Evolutionary conservation across 768 basidiomycete species (phyloP).

Genomic region (Rhizopogon vesiculosus): DNA sequence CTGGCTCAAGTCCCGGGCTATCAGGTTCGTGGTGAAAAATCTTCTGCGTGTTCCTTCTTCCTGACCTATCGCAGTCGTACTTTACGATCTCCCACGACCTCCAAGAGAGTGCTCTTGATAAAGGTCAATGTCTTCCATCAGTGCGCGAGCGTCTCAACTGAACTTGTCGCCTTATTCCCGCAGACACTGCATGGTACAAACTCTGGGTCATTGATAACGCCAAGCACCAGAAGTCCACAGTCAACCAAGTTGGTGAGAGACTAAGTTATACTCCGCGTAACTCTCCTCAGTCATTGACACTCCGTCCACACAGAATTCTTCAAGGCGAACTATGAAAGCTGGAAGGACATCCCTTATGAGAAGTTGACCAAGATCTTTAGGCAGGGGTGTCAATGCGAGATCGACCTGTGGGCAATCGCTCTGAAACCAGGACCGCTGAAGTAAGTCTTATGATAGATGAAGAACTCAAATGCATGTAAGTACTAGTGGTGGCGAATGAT

Average conservation of each 20-base stretch:
- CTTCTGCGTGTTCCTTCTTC: neutral
- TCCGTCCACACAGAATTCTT: neutral
- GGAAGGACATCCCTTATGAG: neutral
- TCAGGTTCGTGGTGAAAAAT: constrained; percentile 2
- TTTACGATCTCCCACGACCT: neutral
- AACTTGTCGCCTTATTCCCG: neutral
- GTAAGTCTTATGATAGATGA: neutral
- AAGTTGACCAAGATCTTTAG: neutral
- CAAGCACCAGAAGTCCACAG: neutral
- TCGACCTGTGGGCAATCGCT: neutral
- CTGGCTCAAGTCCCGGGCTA: constrained; percentile 11
- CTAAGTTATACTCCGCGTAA: neutral
- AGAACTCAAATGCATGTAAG: neutral
- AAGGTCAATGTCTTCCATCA: neutral
- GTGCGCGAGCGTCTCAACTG: neutral
- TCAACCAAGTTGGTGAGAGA: neutral
- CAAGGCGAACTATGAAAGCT: neutral
- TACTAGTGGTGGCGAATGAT: neutral
- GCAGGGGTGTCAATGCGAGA: neutral
- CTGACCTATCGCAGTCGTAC: neutral
- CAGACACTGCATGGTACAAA: neutral
- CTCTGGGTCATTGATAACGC: neutral
- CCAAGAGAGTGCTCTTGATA: neutral
- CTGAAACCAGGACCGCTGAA: neutral
- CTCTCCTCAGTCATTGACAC: neutral